These are phyloP conservation scores for Cytospora piceae DNA, from an alignment of 2,329 filamentous ascomycete genomes.

Conservation along the genomic window DNA sequence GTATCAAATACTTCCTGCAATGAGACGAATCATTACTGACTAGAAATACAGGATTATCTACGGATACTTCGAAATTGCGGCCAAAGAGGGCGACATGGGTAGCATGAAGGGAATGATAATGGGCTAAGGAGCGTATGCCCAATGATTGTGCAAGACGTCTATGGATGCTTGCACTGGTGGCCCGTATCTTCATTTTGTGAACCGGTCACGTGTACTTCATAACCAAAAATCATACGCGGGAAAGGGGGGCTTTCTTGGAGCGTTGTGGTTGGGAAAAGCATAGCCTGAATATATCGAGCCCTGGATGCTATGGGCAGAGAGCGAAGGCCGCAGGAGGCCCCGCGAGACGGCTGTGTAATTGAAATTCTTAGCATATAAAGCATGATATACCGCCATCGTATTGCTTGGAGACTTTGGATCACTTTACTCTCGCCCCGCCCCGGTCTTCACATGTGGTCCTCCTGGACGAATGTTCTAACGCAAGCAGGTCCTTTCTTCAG, in stretches of 20 bases:
- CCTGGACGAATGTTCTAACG: neutral
- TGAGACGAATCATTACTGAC: slow-evolving; percentile 42
- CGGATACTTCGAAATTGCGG: slow-evolving; percentile 98
- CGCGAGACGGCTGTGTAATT: slow-evolving; percentile 23
- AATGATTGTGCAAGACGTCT: slow-evolving; percentile 4
- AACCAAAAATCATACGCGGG: slow-evolving; percentile 18
- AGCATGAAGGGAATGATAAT: slow-evolving; percentile 77
- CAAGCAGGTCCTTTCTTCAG: neutral
- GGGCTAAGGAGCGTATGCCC: slow-evolving; percentile 52
- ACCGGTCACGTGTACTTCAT: slow-evolving; percentile 28
- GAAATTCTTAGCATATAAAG: slow-evolving; percentile 24
- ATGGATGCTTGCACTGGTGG: slow-evolving; percentile 11
- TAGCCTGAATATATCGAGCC: slow-evolving; percentile 2
- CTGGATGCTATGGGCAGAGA: neutral
- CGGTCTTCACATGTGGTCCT: neutral
- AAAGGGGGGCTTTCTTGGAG: slow-evolving; percentile 19
- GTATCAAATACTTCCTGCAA: slow-evolving; percentile 45
- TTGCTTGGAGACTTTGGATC: slow-evolving; percentile 6
- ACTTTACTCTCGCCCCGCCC: neutral
- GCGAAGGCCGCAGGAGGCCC: slow-evolving; percentile 4
- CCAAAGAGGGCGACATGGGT: slow-evolving; percentile 94
- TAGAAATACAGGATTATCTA: slow-evolving; percentile 82
- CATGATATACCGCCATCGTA: slow-evolving; percentile 23
- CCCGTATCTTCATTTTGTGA: slow-evolving; percentile 2
- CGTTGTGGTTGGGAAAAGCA: slow-evolving; percentile 28